Conservation (phyloP, 2,329 filamentous ascomycete genomes). For the Trichoderma koningii region DNA sequence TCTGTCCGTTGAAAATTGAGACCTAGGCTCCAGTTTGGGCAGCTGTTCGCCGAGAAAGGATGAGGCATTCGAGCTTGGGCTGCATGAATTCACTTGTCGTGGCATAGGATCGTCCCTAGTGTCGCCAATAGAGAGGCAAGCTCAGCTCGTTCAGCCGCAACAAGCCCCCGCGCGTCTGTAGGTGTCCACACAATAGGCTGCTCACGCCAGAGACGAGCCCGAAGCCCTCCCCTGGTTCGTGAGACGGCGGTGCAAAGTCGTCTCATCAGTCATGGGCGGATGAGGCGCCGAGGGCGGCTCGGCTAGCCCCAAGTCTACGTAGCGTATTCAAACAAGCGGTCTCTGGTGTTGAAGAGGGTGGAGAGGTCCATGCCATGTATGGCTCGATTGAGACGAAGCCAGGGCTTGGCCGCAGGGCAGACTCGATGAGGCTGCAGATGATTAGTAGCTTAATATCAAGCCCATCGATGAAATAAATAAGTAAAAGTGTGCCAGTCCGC, state of each 20-base stretch:
- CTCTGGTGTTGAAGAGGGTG: constrained; percentile 3
- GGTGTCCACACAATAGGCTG: constrained; percentile 21
- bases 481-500: constrained; percentile 3
- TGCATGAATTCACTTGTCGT: constrained; percentile 20
- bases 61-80: constrained; percentile 5
- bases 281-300: constrained; percentile 22
- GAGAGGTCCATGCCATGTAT: constrained; percentile 5
- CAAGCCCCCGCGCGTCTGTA: constrained; percentile 20
- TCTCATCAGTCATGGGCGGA: constrained; percentile 7
- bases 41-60: neutral
- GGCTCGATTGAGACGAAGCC: neutral
- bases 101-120: constrained; percentile 5
- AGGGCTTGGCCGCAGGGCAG: constrained; percentile 22
- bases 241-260: constrained; percentile 23
- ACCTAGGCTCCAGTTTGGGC: constrained; percentile 4
- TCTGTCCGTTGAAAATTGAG: neutral
- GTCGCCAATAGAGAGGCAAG: constrained; percentile 21
- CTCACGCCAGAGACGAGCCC: constrained; percentile 1
- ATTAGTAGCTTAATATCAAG: constrained; percentile 1
- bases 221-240: constrained; percentile 3
- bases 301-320: constrained; percentile 19
- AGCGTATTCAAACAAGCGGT: constrained; percentile 23
- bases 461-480: neutral
- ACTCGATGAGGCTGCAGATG: constrained; percentile 18
- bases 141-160: constrained; percentile 28